These are phyloP conservation scores for Talaromyces sp. DNA, from an alignment of 2,329 filamentous ascomycete species.

Conservation along the genomic window DNA sequence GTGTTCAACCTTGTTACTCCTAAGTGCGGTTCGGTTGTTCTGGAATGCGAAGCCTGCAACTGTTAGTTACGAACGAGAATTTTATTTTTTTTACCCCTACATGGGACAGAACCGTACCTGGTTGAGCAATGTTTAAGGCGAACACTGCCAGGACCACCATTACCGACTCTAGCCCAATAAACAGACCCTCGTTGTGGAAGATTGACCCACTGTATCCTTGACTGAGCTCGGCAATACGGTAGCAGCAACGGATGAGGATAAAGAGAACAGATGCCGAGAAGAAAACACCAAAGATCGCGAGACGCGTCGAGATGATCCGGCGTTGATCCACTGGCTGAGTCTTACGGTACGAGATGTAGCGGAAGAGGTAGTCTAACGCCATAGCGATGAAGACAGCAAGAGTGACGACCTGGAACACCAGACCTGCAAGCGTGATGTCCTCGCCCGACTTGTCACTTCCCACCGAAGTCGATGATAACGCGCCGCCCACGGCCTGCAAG, in stretches of 20 bases:
- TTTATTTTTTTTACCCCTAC: no score
- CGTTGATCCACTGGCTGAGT: not conserved
- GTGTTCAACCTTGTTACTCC: not conserved
- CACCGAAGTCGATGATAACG: conserved; percentile 20
- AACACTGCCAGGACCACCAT: not conserved
- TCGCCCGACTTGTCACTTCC: conserved; percentile 23
- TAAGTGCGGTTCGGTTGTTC: not conserved
- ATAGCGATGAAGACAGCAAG: conserved; percentile 27
- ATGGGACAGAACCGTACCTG: not conserved
- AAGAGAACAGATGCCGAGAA: conserved; percentile 28
- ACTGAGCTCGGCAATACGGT: conserved; percentile 45
- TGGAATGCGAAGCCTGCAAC: not conserved
- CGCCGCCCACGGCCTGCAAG: conserved; percentile 39
- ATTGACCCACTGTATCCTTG: conserved; percentile 42
- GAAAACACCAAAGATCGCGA: not conserved
- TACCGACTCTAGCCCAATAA: conserved; percentile 43
- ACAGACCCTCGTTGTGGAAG: conserved; percentile 44
- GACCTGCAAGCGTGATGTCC: conserved; percentile 38
- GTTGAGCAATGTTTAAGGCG: not conserved
- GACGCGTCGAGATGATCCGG: not conserved
- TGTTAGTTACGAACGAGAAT: not conserved
- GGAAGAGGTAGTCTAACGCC: conserved; percentile 4
- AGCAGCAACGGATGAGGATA: conserved; percentile 44
- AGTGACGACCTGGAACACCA: conserved; percentile 38
- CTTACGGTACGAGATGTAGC: not conserved